Evolutionary conservation across 2,329 filamentous ascomycete species (phyloP).

Genomic region (Diplodia intermedia): DNA sequence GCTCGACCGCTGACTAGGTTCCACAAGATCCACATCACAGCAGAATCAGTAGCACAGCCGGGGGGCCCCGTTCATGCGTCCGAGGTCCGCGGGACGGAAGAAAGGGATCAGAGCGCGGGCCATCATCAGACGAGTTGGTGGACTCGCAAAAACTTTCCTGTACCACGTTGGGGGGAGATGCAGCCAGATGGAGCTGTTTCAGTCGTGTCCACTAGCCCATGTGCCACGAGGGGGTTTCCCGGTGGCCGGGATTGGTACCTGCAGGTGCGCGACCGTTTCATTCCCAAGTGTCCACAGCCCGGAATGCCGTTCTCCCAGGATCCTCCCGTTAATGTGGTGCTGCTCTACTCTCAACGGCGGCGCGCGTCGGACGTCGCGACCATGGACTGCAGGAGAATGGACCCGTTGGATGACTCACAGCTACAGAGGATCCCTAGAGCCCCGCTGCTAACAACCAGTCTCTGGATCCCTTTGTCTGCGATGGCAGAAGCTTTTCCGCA

Average conservation of each 20-base stretch:
- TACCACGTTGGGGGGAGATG: not conserved
- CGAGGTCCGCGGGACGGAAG: not conserved
- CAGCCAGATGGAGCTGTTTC: conserved; percentile 6
- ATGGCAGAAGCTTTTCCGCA: not conserved
- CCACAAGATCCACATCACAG: not conserved
- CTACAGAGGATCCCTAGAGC: not conserved
- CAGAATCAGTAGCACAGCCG: not conserved
- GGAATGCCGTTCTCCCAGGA: conserved; percentile 2
- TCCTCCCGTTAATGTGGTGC: not conserved
- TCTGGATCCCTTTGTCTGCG: not conserved
- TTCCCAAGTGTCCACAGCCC: not conserved
- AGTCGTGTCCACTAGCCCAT: not conserved
- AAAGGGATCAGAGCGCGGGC: not conserved
- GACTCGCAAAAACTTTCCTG: not conserved
- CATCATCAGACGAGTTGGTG: not conserved
- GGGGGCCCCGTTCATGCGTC: not conserved
- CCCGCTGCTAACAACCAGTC: not conserved
- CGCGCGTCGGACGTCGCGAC: not conserved
- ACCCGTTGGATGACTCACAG: not conserved
- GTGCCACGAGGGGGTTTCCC: conserved; percentile 23
- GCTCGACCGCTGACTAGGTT: not conserved
- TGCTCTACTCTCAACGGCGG: not conserved
- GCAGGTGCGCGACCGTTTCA: conserved; percentile 24
- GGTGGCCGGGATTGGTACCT: conserved; percentile 15
- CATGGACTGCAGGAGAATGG: not conserved